phyloP scores from a whole-genome alignment of 192 early-diverging fungal species.

The Rhizophagus clarus region DNA sequence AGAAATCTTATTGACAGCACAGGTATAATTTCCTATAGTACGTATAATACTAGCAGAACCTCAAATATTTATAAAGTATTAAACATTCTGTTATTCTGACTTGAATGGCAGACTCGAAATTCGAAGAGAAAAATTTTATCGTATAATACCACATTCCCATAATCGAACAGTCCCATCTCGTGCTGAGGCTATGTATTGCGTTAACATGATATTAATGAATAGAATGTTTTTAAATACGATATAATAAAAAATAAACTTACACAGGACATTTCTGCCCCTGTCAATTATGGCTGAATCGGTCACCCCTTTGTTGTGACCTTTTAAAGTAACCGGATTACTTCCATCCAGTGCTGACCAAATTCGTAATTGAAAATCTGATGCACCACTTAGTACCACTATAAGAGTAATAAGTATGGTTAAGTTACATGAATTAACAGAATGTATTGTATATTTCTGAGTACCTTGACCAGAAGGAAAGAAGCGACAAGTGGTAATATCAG shows the following conservation, averaged over 20 bases:
- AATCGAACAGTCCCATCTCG: conserved; percentile 56
- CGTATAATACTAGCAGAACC: conserved; percentile 48
- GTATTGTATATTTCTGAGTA: conserved; percentile 21
- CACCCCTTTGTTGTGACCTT: conserved; percentile 62
- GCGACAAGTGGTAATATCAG: conserved; percentile 63
- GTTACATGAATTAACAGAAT: neutral
- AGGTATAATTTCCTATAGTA: conserved; percentile 35
- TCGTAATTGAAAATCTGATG: conserved; percentile 65
- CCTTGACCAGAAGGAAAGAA: conserved; percentile 81
- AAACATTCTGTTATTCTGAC: neutral
- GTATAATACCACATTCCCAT: conserved; percentile 58
- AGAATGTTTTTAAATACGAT: neutral
- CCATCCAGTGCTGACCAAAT: conserved; percentile 80
- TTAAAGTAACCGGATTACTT: conserved; percentile 70
- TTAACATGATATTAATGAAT: neutral
- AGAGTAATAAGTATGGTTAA: neutral
- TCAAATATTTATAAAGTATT: conserved; percentile 3
- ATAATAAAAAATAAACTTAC: conserved; percentile 38
- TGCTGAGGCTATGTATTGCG: conserved; percentile 46
- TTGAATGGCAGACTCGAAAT: neutral
- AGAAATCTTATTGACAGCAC: conserved; percentile 42
- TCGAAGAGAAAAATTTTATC: neutral
- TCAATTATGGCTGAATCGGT: conserved; percentile 68
- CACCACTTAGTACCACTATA: conserved; percentile 66
- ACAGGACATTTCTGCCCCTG: conserved; percentile 68